Evolutionary conservation across 257 asterid species (phyloP).

Genomic region (Parsonsia alboflavescens): DNA sequence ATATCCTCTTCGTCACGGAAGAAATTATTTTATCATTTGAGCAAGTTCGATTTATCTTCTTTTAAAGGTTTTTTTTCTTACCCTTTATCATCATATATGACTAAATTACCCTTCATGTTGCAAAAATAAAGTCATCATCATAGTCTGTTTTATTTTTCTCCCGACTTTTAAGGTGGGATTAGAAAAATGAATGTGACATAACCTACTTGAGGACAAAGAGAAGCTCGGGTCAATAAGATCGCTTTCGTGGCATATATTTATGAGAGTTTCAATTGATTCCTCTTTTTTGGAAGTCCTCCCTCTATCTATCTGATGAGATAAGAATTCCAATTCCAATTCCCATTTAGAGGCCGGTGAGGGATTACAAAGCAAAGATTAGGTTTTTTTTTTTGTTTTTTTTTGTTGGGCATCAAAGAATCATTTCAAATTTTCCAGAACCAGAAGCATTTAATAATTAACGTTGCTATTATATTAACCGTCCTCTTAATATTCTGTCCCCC

Average conservation of each 20-base stretch:
- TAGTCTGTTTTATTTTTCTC: neutral
- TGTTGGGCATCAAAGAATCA: neutral
- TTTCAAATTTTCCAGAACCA: neutral
- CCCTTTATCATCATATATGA: too few species aligned
- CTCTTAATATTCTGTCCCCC: neutral
- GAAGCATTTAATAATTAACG: neutral
- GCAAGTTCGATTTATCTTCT: too few species aligned
- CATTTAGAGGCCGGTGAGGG: conserved; percentile 6
- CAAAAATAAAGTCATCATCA: too few species aligned
- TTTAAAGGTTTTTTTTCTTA: too few species aligned
- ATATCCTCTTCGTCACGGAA: too few species aligned
- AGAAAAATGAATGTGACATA: neutral
- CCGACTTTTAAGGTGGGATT: neutral
- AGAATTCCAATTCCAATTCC: neutral
- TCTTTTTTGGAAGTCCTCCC: neutral
- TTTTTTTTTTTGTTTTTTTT: neutral
- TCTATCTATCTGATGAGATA: neutral
- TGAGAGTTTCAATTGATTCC: neutral
- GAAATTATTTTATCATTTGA: too few species aligned
- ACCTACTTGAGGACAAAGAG: neutral
- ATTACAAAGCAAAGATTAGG: neutral
- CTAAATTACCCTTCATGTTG: too few species aligned
- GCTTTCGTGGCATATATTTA: neutral
- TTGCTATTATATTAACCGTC: neutral
- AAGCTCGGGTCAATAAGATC: neutral